Evolutionary conservation across 345 rosid genomes (phyloP), one percentile per base, ranked within the genome.

Genomic region (Gynandropsis gynandra): DNA sequence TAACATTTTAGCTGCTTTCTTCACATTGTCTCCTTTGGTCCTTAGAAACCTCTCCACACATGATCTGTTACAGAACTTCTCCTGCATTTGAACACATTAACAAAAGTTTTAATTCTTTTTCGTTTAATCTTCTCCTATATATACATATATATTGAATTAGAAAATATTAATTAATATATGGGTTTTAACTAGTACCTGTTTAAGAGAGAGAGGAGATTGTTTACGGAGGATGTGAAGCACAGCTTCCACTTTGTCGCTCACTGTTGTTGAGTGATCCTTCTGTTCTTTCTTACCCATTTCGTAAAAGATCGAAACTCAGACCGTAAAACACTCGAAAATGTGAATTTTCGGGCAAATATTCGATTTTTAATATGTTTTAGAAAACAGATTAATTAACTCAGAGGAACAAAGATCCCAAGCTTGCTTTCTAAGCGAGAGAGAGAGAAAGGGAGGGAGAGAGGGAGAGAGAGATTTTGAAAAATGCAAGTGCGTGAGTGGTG

Each of bases 1-100:
- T 42, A 89, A 74, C 57, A 74, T 76, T 78, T 79, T 89, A 5
- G 89, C 89, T 55, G 95, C 82, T 73, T 79, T 89, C 83, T 83
- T 89, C 59, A 78, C 85, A 49, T 64, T 85, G 21, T 76, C 87
- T 35, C 93, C 82, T 76, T 80, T 85, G 10, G 81, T 80, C 62
- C 69, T 77, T 56, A 89, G 52, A 59, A 85, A 89, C 71, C 97
- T 65, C 65, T 80, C 83, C 1, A 83, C 80, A 41, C 97, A 89
- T 44, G 66, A 77, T 5, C 53, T 72, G 76, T 70, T 76, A 66
- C 97, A 89, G 72, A 80, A 89, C 69, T 81, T 83, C 86, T 89
- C 95, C 97, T 89, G 83, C 72, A 20, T 12, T 11, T 46, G 41
- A 5, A 13, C 14, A 32, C 13, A 42, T 13, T 20, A 29, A 21